Percentiles rank a stretch among this genome's conserved stretches.
Conservation (phyloP, 176 grass and related monocot genomes). For the Eremochloa ophiuroides region DNA sequence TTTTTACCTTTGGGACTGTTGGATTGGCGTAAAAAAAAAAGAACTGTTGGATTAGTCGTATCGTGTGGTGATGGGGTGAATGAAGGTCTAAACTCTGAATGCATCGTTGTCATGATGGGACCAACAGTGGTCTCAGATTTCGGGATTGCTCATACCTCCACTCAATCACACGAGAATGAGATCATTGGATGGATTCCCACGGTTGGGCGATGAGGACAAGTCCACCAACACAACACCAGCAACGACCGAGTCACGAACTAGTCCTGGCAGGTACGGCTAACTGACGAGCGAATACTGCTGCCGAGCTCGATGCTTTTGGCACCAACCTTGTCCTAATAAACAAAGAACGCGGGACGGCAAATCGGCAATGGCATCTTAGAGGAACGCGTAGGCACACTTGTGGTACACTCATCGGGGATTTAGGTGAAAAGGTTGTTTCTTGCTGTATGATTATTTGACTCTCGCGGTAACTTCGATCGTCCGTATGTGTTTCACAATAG, state of each 20-base stretch:
- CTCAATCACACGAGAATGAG: slow-evolving; percentile 9
- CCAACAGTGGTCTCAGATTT: background rate
- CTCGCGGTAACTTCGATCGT: background rate
- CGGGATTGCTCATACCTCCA: background rate
- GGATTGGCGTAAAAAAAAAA: too few relatives aligned
- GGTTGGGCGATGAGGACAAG: background rate
- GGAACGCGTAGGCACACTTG: background rate
- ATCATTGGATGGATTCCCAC: background rate
- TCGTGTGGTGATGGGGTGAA: background rate
- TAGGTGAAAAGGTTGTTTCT: slow-evolving; percentile 12
- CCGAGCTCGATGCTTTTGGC: background rate
- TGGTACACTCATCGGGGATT: background rate
- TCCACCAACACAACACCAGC: background rate
- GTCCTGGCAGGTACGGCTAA: slow-evolving; percentile 12
- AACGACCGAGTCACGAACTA: background rate
- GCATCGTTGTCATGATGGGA: background rate
- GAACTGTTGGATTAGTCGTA: background rate
- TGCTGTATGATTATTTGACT: slow-evolving; percentile 9
- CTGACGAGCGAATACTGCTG: background rate
- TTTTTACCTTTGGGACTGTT: too few relatives aligned
- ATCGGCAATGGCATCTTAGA: background rate
- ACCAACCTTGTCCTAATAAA: slow-evolving; percentile 11
- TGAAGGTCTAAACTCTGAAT: background rate
- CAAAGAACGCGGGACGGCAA: background rate
- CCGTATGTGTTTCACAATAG: background rate